phyloP scores from a whole-genome alignment of 345 rosid species.

The Conringia planisiliqua region DNA sequence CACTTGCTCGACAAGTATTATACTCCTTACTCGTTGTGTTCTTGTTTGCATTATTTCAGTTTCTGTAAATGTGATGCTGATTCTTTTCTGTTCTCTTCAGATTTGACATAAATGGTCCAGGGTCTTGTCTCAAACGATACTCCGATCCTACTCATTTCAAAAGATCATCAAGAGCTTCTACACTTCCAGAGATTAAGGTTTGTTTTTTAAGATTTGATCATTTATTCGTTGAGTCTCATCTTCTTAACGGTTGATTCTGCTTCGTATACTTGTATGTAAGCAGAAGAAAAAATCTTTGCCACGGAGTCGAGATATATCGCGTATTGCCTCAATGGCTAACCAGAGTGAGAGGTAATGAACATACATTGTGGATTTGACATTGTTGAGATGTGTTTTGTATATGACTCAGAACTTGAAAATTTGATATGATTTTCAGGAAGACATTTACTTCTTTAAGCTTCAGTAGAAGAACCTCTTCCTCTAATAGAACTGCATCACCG shows the following conservation, averaged over 20 bases:
- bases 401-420: not conserved
- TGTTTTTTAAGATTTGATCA: not conserved
- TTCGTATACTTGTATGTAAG: not conserved
- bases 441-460: slow-evolving; percentile 27
- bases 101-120: slow-evolving; percentile 81
- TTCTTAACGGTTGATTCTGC: not conserved
- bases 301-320: slow-evolving; percentile 8
- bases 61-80: not conserved
- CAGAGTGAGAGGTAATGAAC: slow-evolving; percentile 22
- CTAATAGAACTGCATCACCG: slow-evolving; percentile 21
- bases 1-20: slow-evolving; percentile 84
- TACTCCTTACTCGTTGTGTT: not conserved
- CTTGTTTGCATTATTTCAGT: not conserved
- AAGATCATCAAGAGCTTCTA: slow-evolving; percentile 56
- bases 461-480: slow-evolving; percentile 25
- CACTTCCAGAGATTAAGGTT: slow-evolving; percentile 63
- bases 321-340: slow-evolving; percentile 18
- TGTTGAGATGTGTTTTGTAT: slow-evolving; percentile 4
- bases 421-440: slow-evolving; percentile 14
- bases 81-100: slow-evolving; percentile 44
- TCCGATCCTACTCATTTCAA: slow-evolving; percentile 86
- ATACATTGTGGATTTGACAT: not conserved
- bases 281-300: slow-evolving; percentile 26
- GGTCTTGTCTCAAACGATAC: slow-evolving; percentile 85
- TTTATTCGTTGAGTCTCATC: not conserved